A percentile compares a stretch with the other conserved stretches of the same genome.
These are phyloP conservation scores for Wolfiporia cocos DNA, from an alignment of 1,284 basidiomycete genomes.

Conservation along the genomic window DNA sequence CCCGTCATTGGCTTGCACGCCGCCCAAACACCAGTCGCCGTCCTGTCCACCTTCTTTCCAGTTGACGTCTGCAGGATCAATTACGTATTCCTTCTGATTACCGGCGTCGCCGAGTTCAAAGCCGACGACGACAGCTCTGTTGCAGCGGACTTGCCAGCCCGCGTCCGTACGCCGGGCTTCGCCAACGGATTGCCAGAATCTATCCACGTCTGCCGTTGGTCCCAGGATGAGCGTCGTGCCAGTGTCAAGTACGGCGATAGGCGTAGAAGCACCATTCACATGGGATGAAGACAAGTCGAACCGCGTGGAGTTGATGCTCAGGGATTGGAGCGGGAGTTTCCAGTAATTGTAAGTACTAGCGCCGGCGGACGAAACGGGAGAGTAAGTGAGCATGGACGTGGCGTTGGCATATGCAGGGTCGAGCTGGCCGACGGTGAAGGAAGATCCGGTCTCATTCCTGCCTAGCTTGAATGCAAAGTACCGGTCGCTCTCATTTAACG, in stretches of 20 bases:
- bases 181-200: constrained; percentile 43
- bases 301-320: constrained; percentile 37
- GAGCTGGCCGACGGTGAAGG: constrained; percentile 46
- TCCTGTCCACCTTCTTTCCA: constrained; percentile 36
- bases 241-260: constrained; percentile 51
- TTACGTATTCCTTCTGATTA: constrained; percentile 31
- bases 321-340: constrained; percentile 43
- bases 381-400: constrained; percentile 30
- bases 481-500: constrained; percentile 30
- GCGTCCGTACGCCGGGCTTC: constrained; percentile 33
- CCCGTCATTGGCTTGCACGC: constrained; percentile 48
- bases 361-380: constrained; percentile 36
- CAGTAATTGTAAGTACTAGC: constrained; percentile 44
- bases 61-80: constrained; percentile 49
- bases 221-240: constrained; percentile 55
- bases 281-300: constrained; percentile 41
- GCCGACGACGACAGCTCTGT: constrained; percentile 38
- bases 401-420: constrained; percentile 35
- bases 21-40: constrained; percentile 51
- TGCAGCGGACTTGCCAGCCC: constrained; percentile 49
- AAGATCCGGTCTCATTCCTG: constrained; percentile 33
- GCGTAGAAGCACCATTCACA: constrained; percentile 34
- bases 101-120: constrained; percentile 40
- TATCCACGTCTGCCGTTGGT: constrained; percentile 41
- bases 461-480: constrained; percentile 50